Conservation (phyloP, 2,329 filamentous ascomycete species). For the Cordyceps sp. region DNA sequence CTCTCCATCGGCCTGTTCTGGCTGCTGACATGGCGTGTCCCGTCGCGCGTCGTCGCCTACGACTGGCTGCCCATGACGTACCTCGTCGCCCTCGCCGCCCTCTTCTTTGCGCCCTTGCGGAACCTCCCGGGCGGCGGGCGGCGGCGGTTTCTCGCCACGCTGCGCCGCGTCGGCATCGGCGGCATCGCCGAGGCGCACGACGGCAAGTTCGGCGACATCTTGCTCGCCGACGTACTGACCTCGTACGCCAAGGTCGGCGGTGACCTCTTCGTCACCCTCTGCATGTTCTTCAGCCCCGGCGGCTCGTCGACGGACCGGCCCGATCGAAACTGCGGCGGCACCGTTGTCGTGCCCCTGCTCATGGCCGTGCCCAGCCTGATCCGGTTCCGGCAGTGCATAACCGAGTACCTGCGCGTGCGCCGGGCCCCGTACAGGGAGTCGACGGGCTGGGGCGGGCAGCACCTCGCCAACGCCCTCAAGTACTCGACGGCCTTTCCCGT, state of each 20-base stretch:
- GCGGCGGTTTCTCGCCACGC: conserved; percentile 54
- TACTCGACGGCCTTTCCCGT: conserved; percentile 92
- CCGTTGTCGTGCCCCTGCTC: conserved; percentile 65
- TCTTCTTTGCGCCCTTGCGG: conserved; percentile 59
- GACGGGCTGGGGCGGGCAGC: conserved; percentile 63
- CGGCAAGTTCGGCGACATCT: conserved; percentile 86
- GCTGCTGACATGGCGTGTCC: conserved; percentile 55
- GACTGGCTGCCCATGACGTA: conserved; percentile 79
- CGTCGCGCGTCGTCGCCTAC: conserved; percentile 54
- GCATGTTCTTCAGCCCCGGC: conserved; percentile 69
- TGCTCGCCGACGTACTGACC: conserved; percentile 86
- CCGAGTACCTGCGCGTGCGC: conserved; percentile 63
- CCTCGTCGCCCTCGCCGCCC: conserved; percentile 52
- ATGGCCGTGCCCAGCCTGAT: conserved; percentile 73
- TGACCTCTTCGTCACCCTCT: conserved; percentile 74
- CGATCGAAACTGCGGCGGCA: conserved; percentile 66
- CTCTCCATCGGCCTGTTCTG: conserved; percentile 71
- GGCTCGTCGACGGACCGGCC: conserved; percentile 65
- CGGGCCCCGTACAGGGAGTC: conserved; percentile 36
- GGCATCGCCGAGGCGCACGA: conserved; percentile 74
- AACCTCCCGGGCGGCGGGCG: conserved; percentile 54
- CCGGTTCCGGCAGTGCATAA: conserved; percentile 80
- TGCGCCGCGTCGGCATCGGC: conserved; percentile 67
- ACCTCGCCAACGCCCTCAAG: conserved; percentile 86
- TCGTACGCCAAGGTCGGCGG: conserved; percentile 87